Base-by-base conservation (phyloP, 2,329 filamentous ascomycete species). In the Hypoxylon sp. region DNA sequence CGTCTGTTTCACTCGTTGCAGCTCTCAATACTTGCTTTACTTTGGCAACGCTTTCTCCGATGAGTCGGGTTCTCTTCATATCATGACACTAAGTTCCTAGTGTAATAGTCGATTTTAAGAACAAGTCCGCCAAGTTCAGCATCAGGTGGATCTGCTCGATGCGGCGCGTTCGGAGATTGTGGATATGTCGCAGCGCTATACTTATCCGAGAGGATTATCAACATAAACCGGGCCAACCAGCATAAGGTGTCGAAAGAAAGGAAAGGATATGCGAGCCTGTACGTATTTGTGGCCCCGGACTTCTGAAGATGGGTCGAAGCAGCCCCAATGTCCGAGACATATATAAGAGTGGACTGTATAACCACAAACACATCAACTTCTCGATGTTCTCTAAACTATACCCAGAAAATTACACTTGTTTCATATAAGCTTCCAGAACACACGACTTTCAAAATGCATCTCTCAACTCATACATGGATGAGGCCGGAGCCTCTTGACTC, bases 391-490 rank as follows among this genome's bases (percentile, higher is more conserved):
- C 14, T 2, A 6, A 31, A 14, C 30, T 14, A 49, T 30, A 8
- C 20, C 6, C 11, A 31, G 25, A 27, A 37, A 37, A 13, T 37
- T 37, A 37, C 31, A 33, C 25, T 27, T 27, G 25, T 37, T 27
- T 7, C 11, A 8, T 40, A 7, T 17, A 40, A 50, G 20, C 17
- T 35, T 35, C 7, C 22, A 61, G 25, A 51, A 40, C 17, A 13
- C 14, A 13, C n/a, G 27, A 2, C 3, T 17, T 40, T 63, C 56
- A 44, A 66, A 7, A 73, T 72, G 69, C 66, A 70, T 62, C 62
- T 73, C 25, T 73, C 61, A 61, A 71, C 69, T 6, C 69, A 73
- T 17, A 72, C 64, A 2, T 73, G 71, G 71, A 72, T 73, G 69
- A 55, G 71, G 10, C 66, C 66, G 3, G 71, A 72, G 35, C 66